Conservation (phyloP, 2,329 filamentous ascomycete species). For the Dothidotthia symphoricarpi region DNA sequence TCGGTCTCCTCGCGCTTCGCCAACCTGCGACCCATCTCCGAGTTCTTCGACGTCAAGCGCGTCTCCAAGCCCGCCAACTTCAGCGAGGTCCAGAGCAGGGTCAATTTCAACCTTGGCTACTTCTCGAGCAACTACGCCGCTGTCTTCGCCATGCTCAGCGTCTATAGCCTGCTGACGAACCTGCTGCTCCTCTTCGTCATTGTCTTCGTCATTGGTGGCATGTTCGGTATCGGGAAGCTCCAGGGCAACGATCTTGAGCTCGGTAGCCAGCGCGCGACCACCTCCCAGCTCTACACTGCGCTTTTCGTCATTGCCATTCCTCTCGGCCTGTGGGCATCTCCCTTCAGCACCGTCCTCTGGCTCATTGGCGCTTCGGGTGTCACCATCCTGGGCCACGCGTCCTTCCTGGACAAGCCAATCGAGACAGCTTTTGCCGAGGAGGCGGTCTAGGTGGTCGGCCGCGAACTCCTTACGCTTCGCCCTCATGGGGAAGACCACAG, state of each 20-base stretch:
- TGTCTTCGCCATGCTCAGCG: conserved; percentile 89
- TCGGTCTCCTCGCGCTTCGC: conserved; percentile 80
- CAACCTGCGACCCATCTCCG: conserved; percentile 84
- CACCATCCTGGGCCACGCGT: conserved; percentile 89
- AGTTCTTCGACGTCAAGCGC: conserved; percentile 96
- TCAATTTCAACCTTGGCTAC: conserved; percentile 96
- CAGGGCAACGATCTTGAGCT: conserved; percentile 85
- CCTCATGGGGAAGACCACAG: conserved; percentile 99
- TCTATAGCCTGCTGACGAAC: conserved; percentile 93
- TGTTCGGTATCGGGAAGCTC: conserved; percentile 89
- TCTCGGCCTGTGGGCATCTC: conserved; percentile 79
- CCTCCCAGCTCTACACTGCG: conserved; percentile 90
- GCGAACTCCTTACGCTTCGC: conserved; percentile 91
- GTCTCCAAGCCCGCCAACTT: conserved; percentile 93
- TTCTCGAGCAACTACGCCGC: conserved; percentile 98
- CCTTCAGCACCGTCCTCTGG: conserved; percentile 85
- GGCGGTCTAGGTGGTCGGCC: conserved; percentile 99
- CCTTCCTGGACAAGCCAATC: conserved; percentile 97
- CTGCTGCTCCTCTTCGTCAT: conserved; percentile 86
- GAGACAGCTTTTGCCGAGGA: conserved; percentile 99
- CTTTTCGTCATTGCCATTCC: conserved; percentile 81
- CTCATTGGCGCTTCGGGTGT: conserved; percentile 93
- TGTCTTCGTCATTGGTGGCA: conserved; percentile 76
- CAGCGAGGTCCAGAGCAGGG: conserved; percentile 79
- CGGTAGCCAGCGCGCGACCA: conserved; percentile 76